These are phyloP conservation scores for Metschnikowia vanudenii DNA, from an alignment of 805 yeast species.

Conservation along the genomic window DNA sequence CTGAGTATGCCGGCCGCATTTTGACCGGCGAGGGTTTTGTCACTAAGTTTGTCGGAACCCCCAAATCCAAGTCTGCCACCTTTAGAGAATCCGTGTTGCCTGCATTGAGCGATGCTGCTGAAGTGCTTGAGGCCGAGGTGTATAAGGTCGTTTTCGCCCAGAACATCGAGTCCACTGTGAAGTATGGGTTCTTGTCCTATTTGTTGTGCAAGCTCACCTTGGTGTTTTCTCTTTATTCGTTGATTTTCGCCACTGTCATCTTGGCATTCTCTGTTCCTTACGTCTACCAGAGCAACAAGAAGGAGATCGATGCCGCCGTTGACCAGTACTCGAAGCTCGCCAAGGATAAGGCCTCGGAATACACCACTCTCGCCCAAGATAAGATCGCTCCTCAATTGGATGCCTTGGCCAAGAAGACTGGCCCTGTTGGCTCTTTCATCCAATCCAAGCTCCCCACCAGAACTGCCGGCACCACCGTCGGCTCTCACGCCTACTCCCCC, in stretches of 20 bases:
- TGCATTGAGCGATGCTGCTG: conserved; percentile 43
- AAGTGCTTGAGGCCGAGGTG: conserved; percentile 49
- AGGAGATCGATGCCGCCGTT: conserved; percentile 68
- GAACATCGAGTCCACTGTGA: conserved; percentile 69
- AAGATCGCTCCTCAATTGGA: conserved; percentile 58
- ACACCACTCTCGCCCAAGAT: conserved; percentile 35
- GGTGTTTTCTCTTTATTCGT: conserved; percentile 68
- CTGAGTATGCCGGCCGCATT: conserved; percentile 73
- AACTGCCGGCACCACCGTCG: conserved; percentile 72
- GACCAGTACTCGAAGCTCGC: conserved; percentile 44
- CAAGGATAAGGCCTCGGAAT: conserved; percentile 50
- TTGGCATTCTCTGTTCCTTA: conserved; percentile 73
- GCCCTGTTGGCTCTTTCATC: conserved; percentile 64
- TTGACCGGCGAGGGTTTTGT: conserved; percentile 80
- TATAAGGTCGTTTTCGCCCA: conserved; percentile 64
- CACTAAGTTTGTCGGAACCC: conserved; percentile 68
- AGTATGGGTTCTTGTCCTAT: conserved; percentile 76
- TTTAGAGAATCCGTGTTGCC: conserved; percentile 42
- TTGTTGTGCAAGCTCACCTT: conserved; percentile 70
- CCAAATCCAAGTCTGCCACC: conserved; percentile 34
- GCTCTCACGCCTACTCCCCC: conserved; percentile 25
- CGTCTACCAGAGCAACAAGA: conserved; percentile 69
- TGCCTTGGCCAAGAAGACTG: conserved; percentile 55
- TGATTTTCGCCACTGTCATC: conserved; percentile 56
- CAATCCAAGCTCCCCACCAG: conserved; percentile 58